Evolutionary conservation across 176 grass and related monocot species (phyloP).

Genomic region (Leersia perrieri): DNA sequence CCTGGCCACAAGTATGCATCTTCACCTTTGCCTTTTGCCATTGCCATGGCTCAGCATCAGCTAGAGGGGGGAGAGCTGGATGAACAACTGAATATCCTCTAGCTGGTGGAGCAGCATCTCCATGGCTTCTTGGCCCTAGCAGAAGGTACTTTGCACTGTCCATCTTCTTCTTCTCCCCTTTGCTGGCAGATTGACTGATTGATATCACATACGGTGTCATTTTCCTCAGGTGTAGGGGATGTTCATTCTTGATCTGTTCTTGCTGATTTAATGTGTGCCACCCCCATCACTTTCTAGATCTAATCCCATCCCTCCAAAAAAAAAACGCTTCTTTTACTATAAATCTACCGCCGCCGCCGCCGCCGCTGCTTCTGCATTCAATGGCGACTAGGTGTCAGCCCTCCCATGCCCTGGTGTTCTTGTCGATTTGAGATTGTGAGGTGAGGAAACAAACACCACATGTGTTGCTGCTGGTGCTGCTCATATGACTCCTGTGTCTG

Average conservation of each 20-base stretch:
- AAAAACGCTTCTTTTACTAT: neutral
- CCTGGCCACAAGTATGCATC: neutral
- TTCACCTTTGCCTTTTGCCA: constrained; percentile 2
- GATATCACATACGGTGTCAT: constrained; percentile 33
- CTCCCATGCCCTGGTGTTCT: constrained; percentile 53
- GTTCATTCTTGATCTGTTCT: constrained; percentile 43
- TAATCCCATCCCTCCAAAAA: constrained; percentile 10
- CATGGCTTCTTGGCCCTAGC: constrained; percentile 30
- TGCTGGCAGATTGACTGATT: neutral
- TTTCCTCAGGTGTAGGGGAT: constrained; percentile 45
- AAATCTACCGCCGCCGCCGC: constrained; percentile 21
- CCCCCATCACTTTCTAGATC: constrained; percentile 57
- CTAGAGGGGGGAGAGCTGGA: neutral
- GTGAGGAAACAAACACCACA: constrained; percentile 33
- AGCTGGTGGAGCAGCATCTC: neutral
- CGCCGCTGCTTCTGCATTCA: constrained; percentile 35
- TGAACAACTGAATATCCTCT: constrained; percentile 1
- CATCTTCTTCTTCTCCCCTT: neutral
- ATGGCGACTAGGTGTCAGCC: constrained; percentile 45
- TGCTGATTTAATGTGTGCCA: constrained; percentile 11
- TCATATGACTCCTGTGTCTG: constrained; percentile 57
- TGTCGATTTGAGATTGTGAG: constrained; percentile 42
- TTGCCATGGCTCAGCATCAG: constrained; percentile 10
- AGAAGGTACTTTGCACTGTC: constrained; percentile 30
- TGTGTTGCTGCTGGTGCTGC: constrained; percentile 33